Evolutionary conservation across 1,284 basidiomycete genomes (phyloP).

Genomic region (Austroboletus rostrupii): DNA sequence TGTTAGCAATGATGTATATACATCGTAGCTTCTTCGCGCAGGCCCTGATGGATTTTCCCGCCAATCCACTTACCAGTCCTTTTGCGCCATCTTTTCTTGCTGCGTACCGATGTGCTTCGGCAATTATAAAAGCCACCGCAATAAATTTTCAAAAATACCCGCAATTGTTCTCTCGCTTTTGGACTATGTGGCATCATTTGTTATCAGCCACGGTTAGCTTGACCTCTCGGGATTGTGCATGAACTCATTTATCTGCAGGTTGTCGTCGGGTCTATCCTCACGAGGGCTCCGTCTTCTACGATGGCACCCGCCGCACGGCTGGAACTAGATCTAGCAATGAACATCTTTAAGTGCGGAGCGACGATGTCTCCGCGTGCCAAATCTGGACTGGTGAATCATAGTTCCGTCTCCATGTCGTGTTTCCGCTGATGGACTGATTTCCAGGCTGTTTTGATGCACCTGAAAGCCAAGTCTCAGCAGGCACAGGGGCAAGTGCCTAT

Average conservation of each 20-base stretch:
- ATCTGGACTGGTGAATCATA: constrained; percentile 43
- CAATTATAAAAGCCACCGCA: constrained; percentile 48
- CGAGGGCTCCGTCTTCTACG: constrained; percentile 51
- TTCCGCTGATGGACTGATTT: neutral
- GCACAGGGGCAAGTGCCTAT: constrained; percentile 37
- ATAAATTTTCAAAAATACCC: constrained; percentile 52
- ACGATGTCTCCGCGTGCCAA: constrained; percentile 45
- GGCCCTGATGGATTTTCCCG: constrained; percentile 56
- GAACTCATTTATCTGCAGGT: constrained; percentile 36
- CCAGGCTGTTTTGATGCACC: constrained; percentile 45
- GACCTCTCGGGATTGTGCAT: neutral
- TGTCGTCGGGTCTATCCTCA: constrained; percentile 54
- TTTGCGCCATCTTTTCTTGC: constrained; percentile 64
- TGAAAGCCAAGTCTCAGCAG: constrained; percentile 49
- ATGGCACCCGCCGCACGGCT: constrained; percentile 56
- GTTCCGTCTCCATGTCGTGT: constrained; percentile 2
- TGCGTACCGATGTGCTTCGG: constrained; percentile 57
- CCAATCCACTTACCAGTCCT: constrained; percentile 56
- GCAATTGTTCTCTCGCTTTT: constrained; percentile 49
- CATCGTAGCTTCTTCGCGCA: constrained; percentile 62
- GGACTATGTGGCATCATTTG: constrained; percentile 52
- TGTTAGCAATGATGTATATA: constrained; percentile 48
- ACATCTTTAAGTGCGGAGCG: constrained; percentile 50
- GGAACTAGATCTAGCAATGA: constrained; percentile 52
- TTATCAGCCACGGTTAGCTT: constrained; percentile 50